Base-by-base conservation (phyloP, 2,329 filamentous ascomycete genomes). In the Penicillium freii region DNA sequence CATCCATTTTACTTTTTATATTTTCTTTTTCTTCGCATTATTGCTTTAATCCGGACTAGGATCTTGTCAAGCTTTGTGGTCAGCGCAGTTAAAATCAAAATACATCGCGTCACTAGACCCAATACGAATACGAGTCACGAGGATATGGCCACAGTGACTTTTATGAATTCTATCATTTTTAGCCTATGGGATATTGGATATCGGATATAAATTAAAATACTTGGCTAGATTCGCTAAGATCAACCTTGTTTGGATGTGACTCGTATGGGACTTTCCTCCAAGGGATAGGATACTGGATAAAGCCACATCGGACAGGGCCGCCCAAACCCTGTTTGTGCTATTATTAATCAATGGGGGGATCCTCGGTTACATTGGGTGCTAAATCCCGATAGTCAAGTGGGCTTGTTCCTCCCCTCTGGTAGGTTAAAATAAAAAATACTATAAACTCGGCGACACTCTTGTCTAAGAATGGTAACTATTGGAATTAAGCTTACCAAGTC, bases 121-220 rank as follows among this genome's bases (percentile, higher is more conserved):
- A 38, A 64, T 64, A 63, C 62, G 62, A 63, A 54, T 61, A 63
- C 63, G 57, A 64, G 53, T 66, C 63, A 66, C 58, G 63, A 58
- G 64, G 31, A 52, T 46, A 23, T 33, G 56, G 59, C 57, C 55
- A 65, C 56, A 50, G 61, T 64, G 64, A 61, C 62, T 62, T 40
- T 19, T 15, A 34, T 34, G 33, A 15, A 15, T 34, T 34, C 33
- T 39, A 50, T 38, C 11, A 5, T 15, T 38, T 34, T 44, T 21
- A 17, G 9, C 46, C 53, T 51, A 42, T 44, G 21, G 15, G 17
- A 31, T 19, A 19, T 36, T 13, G 25, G 23, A 45, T 45, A 43
- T 51, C 31, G 19, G 40, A 51, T 31, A 11, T 38, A 44, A 51
- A 45, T 34, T 19, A 52, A 44, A 56, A 56, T 19, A 9, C 13